Base-by-base conservation (phyloP, 1,139 yeast species). In the Kodamaea arcana region DNA sequence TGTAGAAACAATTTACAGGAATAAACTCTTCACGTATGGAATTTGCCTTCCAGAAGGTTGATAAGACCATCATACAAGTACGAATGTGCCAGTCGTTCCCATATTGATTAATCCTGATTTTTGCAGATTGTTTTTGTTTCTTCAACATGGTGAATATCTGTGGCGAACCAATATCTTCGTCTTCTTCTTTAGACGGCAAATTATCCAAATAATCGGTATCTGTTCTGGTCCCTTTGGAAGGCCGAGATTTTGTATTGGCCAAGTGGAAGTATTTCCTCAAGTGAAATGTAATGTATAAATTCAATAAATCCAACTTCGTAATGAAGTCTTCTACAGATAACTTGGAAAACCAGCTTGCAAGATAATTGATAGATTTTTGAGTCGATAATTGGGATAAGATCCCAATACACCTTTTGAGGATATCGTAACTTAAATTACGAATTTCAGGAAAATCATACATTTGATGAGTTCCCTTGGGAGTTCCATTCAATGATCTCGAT, bases 71-170 rank as follows among this genome's bases (percentile, higher is more conserved):
- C 2, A 84, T 78, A 0, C 87, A 87, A 0, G 87, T 70, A 29
- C 72, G 65, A 20, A 88, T 64, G 44, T 81, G 87, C 96, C 97
- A 90, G 50, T 86, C 90, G 39, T 74, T 71, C 0, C 84, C 81
- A 54, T 90, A 92, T 46, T 78, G 80, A 30, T 72, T 73, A 2
- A 80, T 54, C 39, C 71, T 72, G 17, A 81, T 73, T 51, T 68
- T 79, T 13, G 69, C 67, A 11, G 54, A 52, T 11, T 51, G 56
- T 23, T 50, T 55, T 18, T 42, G 47, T 42, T 48, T 47, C 26
- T 44, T 44, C 24, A 35, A 45, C 37, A 31, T 51, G 26, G 15
- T 36, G 15, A 30, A 29, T n/a, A 32, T 27, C 13, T 22, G 25
- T 4, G 39, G 24, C 3, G 38, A 32, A 28, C 32, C 32, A 4